Evolutionary conservation across 2,329 filamentous ascomycete genomes (phyloP), one percentile per base, ranked within the genome.

Genomic region (Fusarium papillatum): DNA sequence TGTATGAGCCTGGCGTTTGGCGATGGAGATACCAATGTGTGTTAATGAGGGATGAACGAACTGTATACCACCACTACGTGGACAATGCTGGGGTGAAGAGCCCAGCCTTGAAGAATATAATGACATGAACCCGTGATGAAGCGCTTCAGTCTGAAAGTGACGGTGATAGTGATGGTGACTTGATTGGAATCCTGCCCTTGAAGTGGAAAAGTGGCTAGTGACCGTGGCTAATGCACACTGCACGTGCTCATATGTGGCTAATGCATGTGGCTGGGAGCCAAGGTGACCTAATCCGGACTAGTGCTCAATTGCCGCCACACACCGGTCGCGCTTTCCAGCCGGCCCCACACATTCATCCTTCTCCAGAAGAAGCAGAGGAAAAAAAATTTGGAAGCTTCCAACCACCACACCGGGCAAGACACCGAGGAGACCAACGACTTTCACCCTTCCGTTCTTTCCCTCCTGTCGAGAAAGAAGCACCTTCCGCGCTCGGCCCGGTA

Each of bases 351-450:
- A 83, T 74, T 77, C 72, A 73, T 82, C 74, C 75, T 50, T 64
- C 69, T 59, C 72, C 71, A 71, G 76, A 75, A 76, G 76, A 82
- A 81, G 81, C 71, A 71, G 76, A 76, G 77, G 76, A 82, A 82
- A 82, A 82, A 82, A 82, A 83, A 79, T 76, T 83, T 82, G 76
- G 80, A 81, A 80, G 79, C 79, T 80, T 72, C 70, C 71, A 80
- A 80, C 71, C 78, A 79, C 65, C 75, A 80, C 73, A 80, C 79
- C 79, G 78, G 79, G 79, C 78, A 80, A 77, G 77, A 76, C 76
- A 78, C 75, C 73, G 79, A 81, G 78, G 78, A 81, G 80, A 80
- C 73, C 74, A 77, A 78, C 77, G 79, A 80, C 71, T 76, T 64
- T 64, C 34, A 72, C 68, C 74, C 73, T 77, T 75, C 75, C 75